phyloP scores from a whole-genome alignment of 441 rosid species.

The Bocquillonia castaneifolia region DNA sequence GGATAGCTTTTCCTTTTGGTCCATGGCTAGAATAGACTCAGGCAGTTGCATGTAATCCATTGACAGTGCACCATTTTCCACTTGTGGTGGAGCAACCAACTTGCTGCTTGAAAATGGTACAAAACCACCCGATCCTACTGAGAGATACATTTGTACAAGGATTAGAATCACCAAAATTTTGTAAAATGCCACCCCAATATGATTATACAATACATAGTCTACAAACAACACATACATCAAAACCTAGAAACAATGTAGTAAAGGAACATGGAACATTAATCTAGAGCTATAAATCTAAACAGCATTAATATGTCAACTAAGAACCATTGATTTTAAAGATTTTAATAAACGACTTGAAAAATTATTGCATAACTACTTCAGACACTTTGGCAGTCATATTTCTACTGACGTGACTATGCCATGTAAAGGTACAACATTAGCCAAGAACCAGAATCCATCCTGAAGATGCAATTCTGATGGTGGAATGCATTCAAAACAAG shows the following conservation, averaged over 20 bases:
- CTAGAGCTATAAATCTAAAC: background rate
- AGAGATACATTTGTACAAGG: conserved; percentile 16
- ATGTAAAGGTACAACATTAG: background rate
- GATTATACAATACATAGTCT: background rate
- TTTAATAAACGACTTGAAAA: background rate
- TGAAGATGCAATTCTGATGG: conserved; percentile 5
- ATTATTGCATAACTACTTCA: background rate
- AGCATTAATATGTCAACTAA: background rate
- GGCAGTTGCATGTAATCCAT: conserved; percentile 33
- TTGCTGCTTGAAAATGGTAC: conserved; percentile 29
- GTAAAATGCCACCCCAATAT: background rate
- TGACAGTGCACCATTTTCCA: conserved; percentile 30
- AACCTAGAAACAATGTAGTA: background rate
- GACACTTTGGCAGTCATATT: no score
- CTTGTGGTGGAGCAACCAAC: conserved; percentile 36
- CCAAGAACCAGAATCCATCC: conserved; percentile 1
- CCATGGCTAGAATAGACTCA: conserved; percentile 29
- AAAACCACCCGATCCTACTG: conserved; percentile 32
- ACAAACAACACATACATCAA: background rate
- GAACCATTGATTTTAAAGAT: background rate
- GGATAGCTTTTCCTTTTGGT: conserved; percentile 32
- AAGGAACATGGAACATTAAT: conserved; percentile 1
- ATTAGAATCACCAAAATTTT: conserved; percentile 14
- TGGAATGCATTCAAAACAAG: conserved; percentile 11
- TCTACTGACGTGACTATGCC: no score